Percentiles rank a stretch among this genome's conserved stretches.
Conservation (phyloP, 2,329 filamentous ascomycete species). For the Myotisia sp. region DNA sequence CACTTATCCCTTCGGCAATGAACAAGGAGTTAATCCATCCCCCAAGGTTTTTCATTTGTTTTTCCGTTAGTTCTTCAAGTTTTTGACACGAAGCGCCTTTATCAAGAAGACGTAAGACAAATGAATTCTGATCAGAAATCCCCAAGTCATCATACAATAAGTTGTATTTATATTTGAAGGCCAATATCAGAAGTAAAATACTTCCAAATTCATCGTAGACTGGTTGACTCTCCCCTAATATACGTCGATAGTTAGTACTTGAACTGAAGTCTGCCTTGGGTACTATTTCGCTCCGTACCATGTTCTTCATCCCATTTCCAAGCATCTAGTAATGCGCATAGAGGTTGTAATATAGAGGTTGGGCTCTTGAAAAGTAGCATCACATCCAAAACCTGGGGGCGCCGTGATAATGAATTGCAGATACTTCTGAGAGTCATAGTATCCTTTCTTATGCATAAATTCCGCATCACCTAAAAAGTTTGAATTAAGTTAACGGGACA, state of each 20-base stretch:
- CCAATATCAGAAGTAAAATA: constrained; percentile 44
- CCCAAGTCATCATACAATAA: constrained; percentile 40
- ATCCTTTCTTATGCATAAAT: constrained; percentile 45
- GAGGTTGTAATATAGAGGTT: constrained; percentile 40
- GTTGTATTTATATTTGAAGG: constrained; percentile 44
- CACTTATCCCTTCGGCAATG: constrained; percentile 47
- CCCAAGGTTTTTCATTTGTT: constrained; percentile 43
- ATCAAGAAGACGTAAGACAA: constrained; percentile 41
- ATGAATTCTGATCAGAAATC: constrained; percentile 36
- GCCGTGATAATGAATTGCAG: constrained; percentile 43
- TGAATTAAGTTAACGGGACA: not conserved
- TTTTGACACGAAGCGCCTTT: constrained; percentile 33
- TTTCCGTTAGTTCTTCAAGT: constrained; percentile 38
- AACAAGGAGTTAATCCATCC: constrained; percentile 50
- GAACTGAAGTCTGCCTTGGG: constrained; percentile 9
- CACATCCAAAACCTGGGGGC: constrained; percentile 42
- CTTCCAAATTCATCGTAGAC: constrained; percentile 53
- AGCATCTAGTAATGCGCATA: constrained; percentile 45
- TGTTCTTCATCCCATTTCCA: constrained; percentile 53
- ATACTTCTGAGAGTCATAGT: constrained; percentile 49
- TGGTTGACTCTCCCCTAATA: constrained; percentile 44
- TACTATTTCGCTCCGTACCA: constrained; percentile 21
- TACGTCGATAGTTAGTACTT: constrained; percentile 8
- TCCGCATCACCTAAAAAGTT: constrained; percentile 35
- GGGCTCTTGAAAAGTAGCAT: constrained; percentile 47